Percentiles rank a stretch among this genome's conserved stretches.
phyloP scores from a whole-genome alignment of 2,329 filamentous ascomycete species.

The Orbilia brochopaga region DNA sequence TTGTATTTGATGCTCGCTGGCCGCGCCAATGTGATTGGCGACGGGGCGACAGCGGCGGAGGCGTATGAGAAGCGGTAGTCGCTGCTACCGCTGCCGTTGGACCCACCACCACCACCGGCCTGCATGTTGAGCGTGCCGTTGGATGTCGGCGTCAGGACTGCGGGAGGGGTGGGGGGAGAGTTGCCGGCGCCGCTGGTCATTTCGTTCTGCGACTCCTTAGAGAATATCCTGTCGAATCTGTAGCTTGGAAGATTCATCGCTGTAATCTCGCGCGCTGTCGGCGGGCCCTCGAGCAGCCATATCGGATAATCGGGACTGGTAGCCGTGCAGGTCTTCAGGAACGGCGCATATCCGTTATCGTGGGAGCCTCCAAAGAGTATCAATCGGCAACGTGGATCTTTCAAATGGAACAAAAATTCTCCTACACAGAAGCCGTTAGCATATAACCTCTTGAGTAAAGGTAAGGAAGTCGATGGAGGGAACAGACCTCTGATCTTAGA shows the following conservation, averaged over 20 bases:
- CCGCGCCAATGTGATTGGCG: slow-evolving; percentile 19
- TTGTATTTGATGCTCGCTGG: slow-evolving; percentile 42
- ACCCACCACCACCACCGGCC: neutral
- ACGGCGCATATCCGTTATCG: slow-evolving; percentile 67
- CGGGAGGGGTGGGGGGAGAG: slow-evolving; percentile 18
- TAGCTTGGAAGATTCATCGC: slow-evolving; percentile 34
- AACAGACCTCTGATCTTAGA: slow-evolving; percentile 67
- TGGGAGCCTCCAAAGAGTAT: slow-evolving; percentile 69
- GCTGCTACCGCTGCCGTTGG: neutral
- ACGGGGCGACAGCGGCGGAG: slow-evolving; percentile 24
- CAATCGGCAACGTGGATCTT: slow-evolving; percentile 68
- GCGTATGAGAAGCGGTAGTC: slow-evolving; percentile 37
- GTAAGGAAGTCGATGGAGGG: neutral
- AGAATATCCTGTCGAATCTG: slow-evolving; percentile 25
- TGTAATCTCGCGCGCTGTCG: slow-evolving; percentile 23
- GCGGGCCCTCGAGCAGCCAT: slow-evolving; percentile 43
- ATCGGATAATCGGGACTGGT: slow-evolving; percentile 44
- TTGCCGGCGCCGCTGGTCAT: slow-evolving; percentile 11
- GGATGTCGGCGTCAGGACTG: slow-evolving; percentile 22
- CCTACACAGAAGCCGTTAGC: slow-evolving; percentile 45
- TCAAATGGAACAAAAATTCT: slow-evolving; percentile 60
- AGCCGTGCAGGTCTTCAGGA: slow-evolving; percentile 62
- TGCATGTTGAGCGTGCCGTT: slow-evolving; percentile 21
- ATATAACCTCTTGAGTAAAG: neutral
- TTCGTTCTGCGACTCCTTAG: slow-evolving; percentile 40